Percentiles rank a stretch among this genome's conserved stretches.
These are phyloP conservation scores for Termitomyces sp. DNA, from an alignment of 768 basidiomycete genomes.

Conservation along the genomic window DNA sequence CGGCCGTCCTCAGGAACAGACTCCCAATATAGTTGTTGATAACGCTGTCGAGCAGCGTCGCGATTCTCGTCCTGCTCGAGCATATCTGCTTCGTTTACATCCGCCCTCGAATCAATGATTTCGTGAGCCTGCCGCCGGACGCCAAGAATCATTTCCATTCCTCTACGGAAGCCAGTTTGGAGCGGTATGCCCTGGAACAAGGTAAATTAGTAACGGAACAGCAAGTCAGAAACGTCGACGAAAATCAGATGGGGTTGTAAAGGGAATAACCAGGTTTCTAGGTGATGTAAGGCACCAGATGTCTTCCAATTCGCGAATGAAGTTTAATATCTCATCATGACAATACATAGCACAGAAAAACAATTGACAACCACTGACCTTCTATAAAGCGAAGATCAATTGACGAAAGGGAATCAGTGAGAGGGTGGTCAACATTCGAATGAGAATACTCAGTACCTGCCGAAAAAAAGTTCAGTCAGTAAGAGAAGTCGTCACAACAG, in stretches of 20 bases:
- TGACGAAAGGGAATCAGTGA: constrained; percentile 13
- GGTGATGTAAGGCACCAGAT: constrained; percentile 59
- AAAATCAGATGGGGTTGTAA: constrained; percentile 73
- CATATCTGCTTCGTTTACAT: constrained; percentile 57
- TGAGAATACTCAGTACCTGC: constrained; percentile 16
- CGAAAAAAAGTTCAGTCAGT: constrained; percentile 11
- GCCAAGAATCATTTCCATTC: constrained; percentile 79
- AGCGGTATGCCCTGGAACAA: constrained; percentile 48
- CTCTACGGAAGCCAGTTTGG: constrained; percentile 74
- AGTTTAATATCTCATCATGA: constrained; percentile 47
- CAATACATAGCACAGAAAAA: neutral
- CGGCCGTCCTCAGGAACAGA: constrained; percentile 62
- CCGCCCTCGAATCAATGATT: constrained; percentile 26
- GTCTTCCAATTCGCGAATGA: constrained; percentile 74
- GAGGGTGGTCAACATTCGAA: neutral
- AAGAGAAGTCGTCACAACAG: neutral
- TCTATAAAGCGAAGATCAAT: constrained; percentile 20
- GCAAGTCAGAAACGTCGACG: constrained; percentile 2
- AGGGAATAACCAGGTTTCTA: constrained; percentile 45
- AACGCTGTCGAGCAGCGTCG: constrained; percentile 54
- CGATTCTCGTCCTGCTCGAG: constrained; percentile 54
- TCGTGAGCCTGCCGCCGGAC: constrained; percentile 28
- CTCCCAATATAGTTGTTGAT: constrained; percentile 78
- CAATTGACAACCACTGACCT: constrained; percentile 27
- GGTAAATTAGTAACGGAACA: constrained; percentile 1